Evolutionary conservation across 1,284 basidiomycete species (phyloP).

Genomic region (Megacollybia platyphylla): DNA sequence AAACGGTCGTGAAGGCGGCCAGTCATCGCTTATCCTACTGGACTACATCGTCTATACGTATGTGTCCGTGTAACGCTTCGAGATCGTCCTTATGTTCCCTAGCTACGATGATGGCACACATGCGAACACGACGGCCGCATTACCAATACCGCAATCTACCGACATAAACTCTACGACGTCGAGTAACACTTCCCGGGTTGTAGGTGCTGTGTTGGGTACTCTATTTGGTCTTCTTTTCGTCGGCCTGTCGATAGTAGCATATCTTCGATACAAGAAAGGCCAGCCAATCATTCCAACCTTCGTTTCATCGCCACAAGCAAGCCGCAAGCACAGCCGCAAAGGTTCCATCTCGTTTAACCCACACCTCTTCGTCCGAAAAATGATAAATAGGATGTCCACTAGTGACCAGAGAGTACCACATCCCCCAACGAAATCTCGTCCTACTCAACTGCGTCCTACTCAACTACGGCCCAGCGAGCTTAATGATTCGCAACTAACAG

Average conservation of each 20-base stretch:
- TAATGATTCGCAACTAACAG: not conserved
- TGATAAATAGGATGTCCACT: not conserved
- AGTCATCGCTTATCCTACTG: conserved; percentile 15
- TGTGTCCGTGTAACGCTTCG: not conserved
- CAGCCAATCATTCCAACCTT: conserved; percentile 1
- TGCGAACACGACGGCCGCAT: not conserved
- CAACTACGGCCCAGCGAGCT: not conserved
- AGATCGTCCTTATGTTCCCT: not conserved
- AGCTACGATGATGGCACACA: not conserved
- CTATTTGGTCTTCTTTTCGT: conserved; percentile 12
- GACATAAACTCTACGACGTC: not conserved
- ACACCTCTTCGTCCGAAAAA: not conserved
- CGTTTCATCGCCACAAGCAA: conserved; percentile 5
- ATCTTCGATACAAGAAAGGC: conserved; percentile 10
- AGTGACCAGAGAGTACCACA: not conserved
- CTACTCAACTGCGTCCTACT: not conserved
- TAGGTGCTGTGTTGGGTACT: conserved; percentile 14
- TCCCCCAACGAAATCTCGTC: not conserved
- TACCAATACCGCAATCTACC: not conserved
- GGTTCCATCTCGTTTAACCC: not conserved
- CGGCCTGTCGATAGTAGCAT: conserved; percentile 12
- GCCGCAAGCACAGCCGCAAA: not conserved
- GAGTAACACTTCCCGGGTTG: conserved; percentile 9
- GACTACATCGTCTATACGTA: conserved; percentile 22
- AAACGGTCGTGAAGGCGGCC: conserved; percentile 14